These are phyloP conservation scores for Kwoniella newhampshirensis DNA, from an alignment of 768 basidiomycete genomes.

Conservation along the genomic window DNA sequence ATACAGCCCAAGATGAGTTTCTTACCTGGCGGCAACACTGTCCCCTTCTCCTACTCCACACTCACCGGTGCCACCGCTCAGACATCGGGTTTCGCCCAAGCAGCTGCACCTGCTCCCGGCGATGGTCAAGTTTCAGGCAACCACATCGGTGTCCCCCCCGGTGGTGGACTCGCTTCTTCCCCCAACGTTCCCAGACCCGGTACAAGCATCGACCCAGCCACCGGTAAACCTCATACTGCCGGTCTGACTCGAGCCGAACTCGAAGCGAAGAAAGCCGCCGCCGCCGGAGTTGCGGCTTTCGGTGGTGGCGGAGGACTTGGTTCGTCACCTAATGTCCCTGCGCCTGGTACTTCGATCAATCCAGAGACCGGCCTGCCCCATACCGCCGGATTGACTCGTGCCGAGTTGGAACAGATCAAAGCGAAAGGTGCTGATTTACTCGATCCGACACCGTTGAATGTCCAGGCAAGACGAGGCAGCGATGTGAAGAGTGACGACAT, in stretches of 20 bases:
- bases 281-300: constrained; percentile 6
- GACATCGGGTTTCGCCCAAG: constrained; percentile 27
- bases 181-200: constrained; percentile 44
- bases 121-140: not conserved
- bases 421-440: constrained; percentile 23
- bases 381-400: constrained; percentile 40
- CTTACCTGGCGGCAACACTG: not conserved
- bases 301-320: constrained; percentile 32
- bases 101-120: constrained; percentile 12
- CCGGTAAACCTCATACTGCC: constrained; percentile 40
- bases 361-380: constrained; percentile 40
- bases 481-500: not conserved
- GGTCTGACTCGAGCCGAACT: constrained; percentile 42
- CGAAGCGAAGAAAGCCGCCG: constrained; percentile 32
- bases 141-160: not conserved
- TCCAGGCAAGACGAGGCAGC: constrained; percentile 11
- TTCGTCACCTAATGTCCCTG: constrained; percentile 41
- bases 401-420: constrained; percentile 26
- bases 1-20: no score
- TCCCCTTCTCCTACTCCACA: not conserved
- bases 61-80: constrained; percentile 15
- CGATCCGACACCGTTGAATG: constrained; percentile 12
- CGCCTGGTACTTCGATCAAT: constrained; percentile 38
- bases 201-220: constrained; percentile 32
- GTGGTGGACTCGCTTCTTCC: constrained; percentile 37